A percentile compares a stretch with the other conserved stretches of the same genome.
phyloP scores from a whole-genome alignment of 2,329 filamentous ascomycete genomes.

The Penicillium italicum region DNA sequence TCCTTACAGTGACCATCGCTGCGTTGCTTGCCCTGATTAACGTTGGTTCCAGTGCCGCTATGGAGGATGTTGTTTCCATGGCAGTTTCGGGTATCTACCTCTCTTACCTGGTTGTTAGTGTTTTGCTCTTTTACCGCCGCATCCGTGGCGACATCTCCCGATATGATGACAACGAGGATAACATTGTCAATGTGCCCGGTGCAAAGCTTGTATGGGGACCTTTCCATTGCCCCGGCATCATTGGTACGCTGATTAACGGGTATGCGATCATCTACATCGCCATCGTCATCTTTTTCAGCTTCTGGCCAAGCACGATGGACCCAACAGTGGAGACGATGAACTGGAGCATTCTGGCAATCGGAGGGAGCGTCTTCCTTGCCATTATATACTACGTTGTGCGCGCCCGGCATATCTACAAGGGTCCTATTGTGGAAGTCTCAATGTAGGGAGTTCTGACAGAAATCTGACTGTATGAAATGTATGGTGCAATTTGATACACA shows the following conservation, averaged over 20 bases:
- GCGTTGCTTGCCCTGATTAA: conserved; percentile 49
- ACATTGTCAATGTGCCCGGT: conserved; percentile 19
- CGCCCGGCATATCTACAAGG: conserved; percentile 32
- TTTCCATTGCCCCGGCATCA: conserved; percentile 38
- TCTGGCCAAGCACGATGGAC: conserved; percentile 43
- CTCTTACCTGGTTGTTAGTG: conserved; percentile 49
- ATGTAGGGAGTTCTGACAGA: not conserved
- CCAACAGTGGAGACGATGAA: conserved; percentile 46
- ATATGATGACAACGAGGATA: conserved; percentile 32
- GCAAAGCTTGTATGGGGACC: conserved; percentile 23
- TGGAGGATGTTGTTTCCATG: conserved; percentile 51
- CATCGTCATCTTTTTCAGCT: conserved; percentile 47
- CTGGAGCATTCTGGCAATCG: conserved; percentile 46
- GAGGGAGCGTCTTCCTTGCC: conserved; percentile 37
- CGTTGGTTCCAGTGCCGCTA: conserved; percentile 48
- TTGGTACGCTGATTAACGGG: conserved; percentile 43
- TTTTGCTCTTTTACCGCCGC: conserved; percentile 44
- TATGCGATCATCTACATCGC: conserved; percentile 43
- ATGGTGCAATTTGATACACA: no score
- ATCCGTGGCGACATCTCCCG: conserved; percentile 33
- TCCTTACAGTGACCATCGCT: conserved; percentile 27
- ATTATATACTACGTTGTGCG: conserved; percentile 37
- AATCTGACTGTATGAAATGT: no score
- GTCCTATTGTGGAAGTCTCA: conserved; percentile 24
- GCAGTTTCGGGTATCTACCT: conserved; percentile 45